A percentile compares a stretch with the other conserved stretches of the same genome.
Conservation (phyloP, 306 rosid species). For the Quercus agrifolia region DNA sequence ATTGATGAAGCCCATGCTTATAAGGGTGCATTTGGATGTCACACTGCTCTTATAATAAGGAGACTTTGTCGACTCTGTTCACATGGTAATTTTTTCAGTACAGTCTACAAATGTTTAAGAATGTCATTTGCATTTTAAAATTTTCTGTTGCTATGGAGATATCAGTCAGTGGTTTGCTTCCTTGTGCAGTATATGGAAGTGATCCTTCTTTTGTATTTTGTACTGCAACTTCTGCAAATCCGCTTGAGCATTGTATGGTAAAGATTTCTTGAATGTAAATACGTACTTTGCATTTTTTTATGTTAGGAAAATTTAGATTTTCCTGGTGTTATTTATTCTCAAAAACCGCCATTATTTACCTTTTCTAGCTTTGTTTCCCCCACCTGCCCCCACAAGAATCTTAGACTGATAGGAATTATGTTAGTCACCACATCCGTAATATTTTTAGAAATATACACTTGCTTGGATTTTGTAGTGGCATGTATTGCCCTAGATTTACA, state of each 20-base stretch:
- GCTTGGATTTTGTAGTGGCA: neutral
- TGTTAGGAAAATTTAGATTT: constrained; percentile 3
- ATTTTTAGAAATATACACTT: neutral
- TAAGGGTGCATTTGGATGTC: constrained; percentile 98
- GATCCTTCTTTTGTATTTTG: constrained; percentile 87
- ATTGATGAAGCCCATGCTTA: constrained; percentile 88
- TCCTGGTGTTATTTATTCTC: constrained; percentile 12
- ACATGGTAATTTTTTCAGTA: constrained; percentile 45
- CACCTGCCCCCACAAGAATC: neutral
- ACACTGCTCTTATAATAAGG: constrained; percentile 78
- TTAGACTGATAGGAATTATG: neutral
- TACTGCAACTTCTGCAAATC: constrained; percentile 94
- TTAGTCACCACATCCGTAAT: neutral
- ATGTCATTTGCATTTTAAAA: constrained; percentile 16
- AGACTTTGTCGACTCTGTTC: constrained; percentile 82
- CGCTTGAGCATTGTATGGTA: constrained; percentile 87
- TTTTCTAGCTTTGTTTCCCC: neutral
- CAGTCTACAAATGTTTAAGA: constrained; percentile 14
- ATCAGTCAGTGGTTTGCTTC: constrained; percentile 21
- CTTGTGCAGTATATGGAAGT: constrained; percentile 81
- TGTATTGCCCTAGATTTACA: neutral
- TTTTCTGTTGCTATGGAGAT: constrained; percentile 17
- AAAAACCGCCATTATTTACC: neutral
- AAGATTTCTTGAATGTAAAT: constrained; percentile 19
- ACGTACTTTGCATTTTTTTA: neutral